A percentile compares a stretch with the other conserved stretches of the same genome.
Evolutionary conservation across 257 asterid species (phyloP).

Genomic region (Leptodermis oblonga): DNA sequence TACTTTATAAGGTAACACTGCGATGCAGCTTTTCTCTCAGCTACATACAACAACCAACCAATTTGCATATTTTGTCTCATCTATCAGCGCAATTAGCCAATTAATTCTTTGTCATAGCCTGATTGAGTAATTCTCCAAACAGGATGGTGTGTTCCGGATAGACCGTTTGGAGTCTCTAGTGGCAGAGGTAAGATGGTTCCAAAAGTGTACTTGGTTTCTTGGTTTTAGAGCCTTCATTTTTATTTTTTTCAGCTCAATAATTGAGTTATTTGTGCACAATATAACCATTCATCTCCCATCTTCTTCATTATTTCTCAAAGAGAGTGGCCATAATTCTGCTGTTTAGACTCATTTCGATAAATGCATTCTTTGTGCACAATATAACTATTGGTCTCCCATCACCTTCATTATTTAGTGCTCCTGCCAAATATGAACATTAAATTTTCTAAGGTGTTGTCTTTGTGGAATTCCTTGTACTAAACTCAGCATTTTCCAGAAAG

Average conservation of each 20-base stretch:
- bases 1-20: conserved; percentile 72
- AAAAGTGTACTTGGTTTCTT: conserved; percentile 4
- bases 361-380: neutral
- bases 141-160: conserved; percentile 93
- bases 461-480: neutral
- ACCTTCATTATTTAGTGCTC: neutral
- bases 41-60: neutral
- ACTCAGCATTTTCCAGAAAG: neutral
- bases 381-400: neutral
- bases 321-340: neutral
- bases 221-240: neutral
- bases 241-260: neutral
- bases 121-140: conserved; percentile 28
- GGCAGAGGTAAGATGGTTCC: conserved; percentile 58
- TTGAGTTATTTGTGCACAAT: neutral
- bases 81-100: neutral
- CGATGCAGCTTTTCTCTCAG: conserved; percentile 2
- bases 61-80: neutral
- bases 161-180: conserved; percentile 94
- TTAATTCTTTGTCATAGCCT: conserved; percentile 22
- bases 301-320: neutral
- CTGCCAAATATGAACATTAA: neutral
- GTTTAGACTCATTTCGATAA: neutral
- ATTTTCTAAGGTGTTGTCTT: neutral
- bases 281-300: neutral